phyloP scores from a whole-genome alignment of 257 asterid species.

The Ilex asprella region DNA sequence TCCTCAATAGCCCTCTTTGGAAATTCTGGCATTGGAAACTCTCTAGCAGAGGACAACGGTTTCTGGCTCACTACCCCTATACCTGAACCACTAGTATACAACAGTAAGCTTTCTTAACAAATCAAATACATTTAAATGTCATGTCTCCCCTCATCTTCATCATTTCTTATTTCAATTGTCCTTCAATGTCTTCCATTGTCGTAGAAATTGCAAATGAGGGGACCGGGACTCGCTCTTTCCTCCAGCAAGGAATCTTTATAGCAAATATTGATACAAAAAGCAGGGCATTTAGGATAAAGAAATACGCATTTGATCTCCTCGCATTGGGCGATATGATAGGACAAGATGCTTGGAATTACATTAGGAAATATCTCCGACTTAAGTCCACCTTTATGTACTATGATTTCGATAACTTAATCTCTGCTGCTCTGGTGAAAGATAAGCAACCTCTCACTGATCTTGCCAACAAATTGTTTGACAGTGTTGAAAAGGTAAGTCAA shows the following conservation, averaged over 20 bases:
- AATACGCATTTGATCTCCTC: no score
- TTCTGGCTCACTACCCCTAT: slow-evolving; percentile 56
- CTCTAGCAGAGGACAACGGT: slow-evolving; percentile 63
- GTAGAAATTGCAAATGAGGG: slow-evolving; percentile 61
- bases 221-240: slow-evolving; percentile 57
- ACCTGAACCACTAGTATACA: slow-evolving; percentile 44
- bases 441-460: no score
- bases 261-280: slow-evolving; percentile 57
- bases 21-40: slow-evolving; percentile 18
- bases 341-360: no score
- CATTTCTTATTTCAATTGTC: not conserved
- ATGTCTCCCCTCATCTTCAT: not conserved
- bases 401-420: no score
- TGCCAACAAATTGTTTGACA: no score
- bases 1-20: slow-evolving; percentile 38
- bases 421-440: no score
- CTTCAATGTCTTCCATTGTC: not conserved
- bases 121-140: not conserved
- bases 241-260: slow-evolving; percentile 53
- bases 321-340: no score
- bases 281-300: not conserved
- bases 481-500: no score
- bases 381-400: no score
- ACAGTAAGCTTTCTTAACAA: slow-evolving; percentile 27
- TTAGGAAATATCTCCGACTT: no score